Conservation (phyloP, 2,329 filamentous ascomycete species). For the Colletotrichum tofieldiae region DNA sequence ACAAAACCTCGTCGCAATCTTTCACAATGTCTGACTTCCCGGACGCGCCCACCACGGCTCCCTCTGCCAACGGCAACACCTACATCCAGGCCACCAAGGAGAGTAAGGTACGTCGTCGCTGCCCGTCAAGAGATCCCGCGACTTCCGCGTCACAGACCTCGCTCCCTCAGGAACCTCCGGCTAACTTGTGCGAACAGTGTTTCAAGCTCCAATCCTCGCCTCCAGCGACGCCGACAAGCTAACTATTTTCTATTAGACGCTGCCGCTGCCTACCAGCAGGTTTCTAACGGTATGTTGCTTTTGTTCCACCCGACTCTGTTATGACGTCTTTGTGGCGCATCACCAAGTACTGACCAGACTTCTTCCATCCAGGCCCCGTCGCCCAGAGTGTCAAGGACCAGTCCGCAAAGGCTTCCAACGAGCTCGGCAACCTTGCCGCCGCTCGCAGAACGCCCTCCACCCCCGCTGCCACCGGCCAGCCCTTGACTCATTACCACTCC, state of each 20-base stretch:
- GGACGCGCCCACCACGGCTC: slow-evolving; percentile 50
- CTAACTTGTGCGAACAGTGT: slow-evolving; percentile 56
- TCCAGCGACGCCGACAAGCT: slow-evolving; percentile 49
- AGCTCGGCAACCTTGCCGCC: slow-evolving; percentile 72
- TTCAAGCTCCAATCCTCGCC: slow-evolving; percentile 46
- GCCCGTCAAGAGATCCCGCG: slow-evolving; percentile 11
- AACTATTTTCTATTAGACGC: slow-evolving; percentile 59
- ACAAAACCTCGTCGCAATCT: slow-evolving; percentile 47
- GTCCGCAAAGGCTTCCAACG: slow-evolving; percentile 67
- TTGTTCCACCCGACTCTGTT: neutral
- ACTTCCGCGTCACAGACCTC: slow-evolving; percentile 22
- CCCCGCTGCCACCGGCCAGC: slow-evolving; percentile 73
- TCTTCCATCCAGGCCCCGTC: slow-evolving; percentile 65
- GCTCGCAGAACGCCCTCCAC: slow-evolving; percentile 69
- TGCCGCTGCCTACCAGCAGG: slow-evolving; percentile 63
- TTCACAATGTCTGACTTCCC: slow-evolving; percentile 60
- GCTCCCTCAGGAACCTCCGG: slow-evolving; percentile 32
- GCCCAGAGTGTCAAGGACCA: slow-evolving; percentile 73
- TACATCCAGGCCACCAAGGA: slow-evolving; percentile 64
- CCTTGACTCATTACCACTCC: slow-evolving; percentile 79
- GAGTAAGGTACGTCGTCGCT: slow-evolving; percentile 65
- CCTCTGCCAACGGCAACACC: slow-evolving; percentile 63
- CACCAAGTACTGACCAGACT: slow-evolving; percentile 30
- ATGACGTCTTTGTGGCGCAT: slow-evolving; percentile 30
- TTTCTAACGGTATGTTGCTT: slow-evolving; percentile 62